Evolutionary conservation across 1,139 yeast species (phyloP).

Genomic region (Pichia terricola): DNA sequence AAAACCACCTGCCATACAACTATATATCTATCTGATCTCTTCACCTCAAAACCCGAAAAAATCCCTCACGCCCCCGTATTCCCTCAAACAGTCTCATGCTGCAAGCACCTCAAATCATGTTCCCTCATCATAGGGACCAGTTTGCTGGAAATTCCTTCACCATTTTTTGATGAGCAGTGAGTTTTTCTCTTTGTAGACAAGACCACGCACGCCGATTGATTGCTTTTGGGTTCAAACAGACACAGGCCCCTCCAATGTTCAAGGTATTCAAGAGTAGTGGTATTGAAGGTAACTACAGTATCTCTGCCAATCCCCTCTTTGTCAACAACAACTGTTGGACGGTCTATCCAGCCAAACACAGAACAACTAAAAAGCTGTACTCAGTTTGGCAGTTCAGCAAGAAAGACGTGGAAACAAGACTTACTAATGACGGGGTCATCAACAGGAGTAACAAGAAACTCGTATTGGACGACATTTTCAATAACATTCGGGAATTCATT

Average conservation of each 20-base stretch:
- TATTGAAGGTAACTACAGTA: conserved; percentile 63
- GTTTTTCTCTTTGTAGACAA: too few relatives aligned
- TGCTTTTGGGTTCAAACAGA: too few relatives aligned
- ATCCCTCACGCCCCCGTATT: too few relatives aligned
- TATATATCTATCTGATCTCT: too few relatives aligned
- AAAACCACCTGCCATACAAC: too few relatives aligned
- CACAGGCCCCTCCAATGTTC: conserved; percentile 18
- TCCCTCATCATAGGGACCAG: too few relatives aligned
- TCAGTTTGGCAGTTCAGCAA: conserved; percentile 88
- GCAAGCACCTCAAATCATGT: too few relatives aligned
- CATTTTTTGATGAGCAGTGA: too few relatives aligned
- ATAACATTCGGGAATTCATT: conserved; percentile 46
- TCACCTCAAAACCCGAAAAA: too few relatives aligned
- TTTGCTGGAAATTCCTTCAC: too few relatives aligned
- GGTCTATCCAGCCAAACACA: conserved; percentile 72
- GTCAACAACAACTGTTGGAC: conserved; percentile 71
- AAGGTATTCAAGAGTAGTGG: conserved; percentile 37
- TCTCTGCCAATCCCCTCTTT: conserved; percentile 68
- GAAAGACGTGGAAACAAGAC: conserved; percentile 53
- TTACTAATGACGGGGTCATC: conserved; percentile 44
- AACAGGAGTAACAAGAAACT: conserved; percentile 25
- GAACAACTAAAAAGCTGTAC: conserved; percentile 46
- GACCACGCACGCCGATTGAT: too few relatives aligned
- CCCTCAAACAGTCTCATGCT: too few relatives aligned
- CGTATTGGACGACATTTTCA: conserved; percentile 22